Conservation (phyloP, 2,329 filamentous ascomycete species). For the Pseudopyricularia javanii region DNA sequence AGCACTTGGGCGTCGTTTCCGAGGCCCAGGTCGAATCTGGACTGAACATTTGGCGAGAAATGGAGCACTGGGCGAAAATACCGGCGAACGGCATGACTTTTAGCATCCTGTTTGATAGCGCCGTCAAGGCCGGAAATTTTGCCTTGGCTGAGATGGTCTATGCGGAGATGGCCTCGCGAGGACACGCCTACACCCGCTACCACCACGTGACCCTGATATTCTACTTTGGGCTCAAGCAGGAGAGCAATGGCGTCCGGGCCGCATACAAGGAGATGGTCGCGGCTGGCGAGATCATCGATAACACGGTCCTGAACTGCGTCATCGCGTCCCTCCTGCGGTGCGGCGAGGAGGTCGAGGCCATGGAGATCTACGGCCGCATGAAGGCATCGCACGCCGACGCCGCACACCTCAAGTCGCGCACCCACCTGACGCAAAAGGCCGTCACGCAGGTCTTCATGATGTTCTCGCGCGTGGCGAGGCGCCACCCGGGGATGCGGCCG, state of each 20-base stretch:
- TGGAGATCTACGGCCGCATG: constrained; percentile 77
- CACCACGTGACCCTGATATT: constrained; percentile 75
- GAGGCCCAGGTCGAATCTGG: constrained; percentile 53
- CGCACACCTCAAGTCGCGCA: constrained; percentile 25
- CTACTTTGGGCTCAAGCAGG: constrained; percentile 64
- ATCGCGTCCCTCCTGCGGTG: constrained; percentile 66
- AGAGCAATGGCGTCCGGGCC: constrained; percentile 61
- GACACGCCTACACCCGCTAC: constrained; percentile 60
- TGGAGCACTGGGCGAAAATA: constrained; percentile 63
- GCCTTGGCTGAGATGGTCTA: constrained; percentile 74
- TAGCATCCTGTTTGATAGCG: constrained; percentile 82
- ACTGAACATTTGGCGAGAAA: constrained; percentile 73
- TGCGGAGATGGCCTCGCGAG: constrained; percentile 63
- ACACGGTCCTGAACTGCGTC: constrained; percentile 73
- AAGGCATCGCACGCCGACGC: constrained; percentile 42
- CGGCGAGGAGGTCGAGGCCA: constrained; percentile 64
- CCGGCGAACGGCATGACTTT: constrained; percentile 70
- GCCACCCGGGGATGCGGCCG: constrained; percentile 40
- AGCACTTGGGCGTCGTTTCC: constrained; percentile 49
- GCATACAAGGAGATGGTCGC: constrained; percentile 78
- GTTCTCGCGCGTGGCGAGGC: constrained; percentile 40
- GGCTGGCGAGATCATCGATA: constrained; percentile 79
- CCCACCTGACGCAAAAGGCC: constrained; percentile 33
- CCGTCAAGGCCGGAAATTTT: constrained; percentile 76
- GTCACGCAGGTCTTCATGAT: constrained; percentile 45